Conservation (phyloP, 768 basidiomycete species). For the Calocybe gangraenosa region DNA sequence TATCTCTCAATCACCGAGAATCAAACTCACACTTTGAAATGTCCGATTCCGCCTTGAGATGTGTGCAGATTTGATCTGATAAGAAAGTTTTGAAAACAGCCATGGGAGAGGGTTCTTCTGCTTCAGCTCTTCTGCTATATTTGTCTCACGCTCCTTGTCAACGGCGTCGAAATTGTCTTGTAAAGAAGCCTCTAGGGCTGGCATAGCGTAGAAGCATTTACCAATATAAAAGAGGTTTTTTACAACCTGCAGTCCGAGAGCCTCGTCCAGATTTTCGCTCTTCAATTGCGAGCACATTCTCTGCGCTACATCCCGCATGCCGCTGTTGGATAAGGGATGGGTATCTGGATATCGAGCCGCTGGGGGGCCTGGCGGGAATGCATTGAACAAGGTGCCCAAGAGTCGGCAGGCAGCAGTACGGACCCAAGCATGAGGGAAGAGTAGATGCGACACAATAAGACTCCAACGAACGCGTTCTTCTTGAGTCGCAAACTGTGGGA, state of each 20-base stretch:
- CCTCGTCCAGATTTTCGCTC: constrained; percentile 71
- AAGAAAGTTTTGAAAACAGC: constrained; percentile 93
- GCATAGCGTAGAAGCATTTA: constrained; percentile 65
- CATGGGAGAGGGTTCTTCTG: constrained; percentile 67
- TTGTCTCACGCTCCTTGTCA: constrained; percentile 24
- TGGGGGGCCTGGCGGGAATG: constrained; percentile 40
- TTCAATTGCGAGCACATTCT: constrained; percentile 77
- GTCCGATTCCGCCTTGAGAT: constrained; percentile 62
- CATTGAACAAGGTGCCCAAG: constrained; percentile 65
- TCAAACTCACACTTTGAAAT: constrained; percentile 35
- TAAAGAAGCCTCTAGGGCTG: constrained; percentile 15
- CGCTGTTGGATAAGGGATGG: constrained; percentile 47
- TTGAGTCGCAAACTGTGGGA: constrained; percentile 44
- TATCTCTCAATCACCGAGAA: neutral
- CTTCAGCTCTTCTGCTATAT: constrained; percentile 22
- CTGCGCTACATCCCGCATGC: constrained; percentile 67
- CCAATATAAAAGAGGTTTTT: constrained; percentile 94
- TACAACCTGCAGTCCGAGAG: constrained; percentile 77
- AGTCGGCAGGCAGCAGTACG: constrained; percentile 76
- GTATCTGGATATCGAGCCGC: constrained; percentile 22
- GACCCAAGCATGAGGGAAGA: constrained; percentile 95
- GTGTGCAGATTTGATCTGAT: constrained; percentile 74
- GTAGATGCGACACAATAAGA: constrained; percentile 57
- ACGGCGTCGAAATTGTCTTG: constrained; percentile 22
- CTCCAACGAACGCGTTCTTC: constrained; percentile 58